Conservation (phyloP, 805 yeast genomes). For the Ogataea philodendri region DNA sequence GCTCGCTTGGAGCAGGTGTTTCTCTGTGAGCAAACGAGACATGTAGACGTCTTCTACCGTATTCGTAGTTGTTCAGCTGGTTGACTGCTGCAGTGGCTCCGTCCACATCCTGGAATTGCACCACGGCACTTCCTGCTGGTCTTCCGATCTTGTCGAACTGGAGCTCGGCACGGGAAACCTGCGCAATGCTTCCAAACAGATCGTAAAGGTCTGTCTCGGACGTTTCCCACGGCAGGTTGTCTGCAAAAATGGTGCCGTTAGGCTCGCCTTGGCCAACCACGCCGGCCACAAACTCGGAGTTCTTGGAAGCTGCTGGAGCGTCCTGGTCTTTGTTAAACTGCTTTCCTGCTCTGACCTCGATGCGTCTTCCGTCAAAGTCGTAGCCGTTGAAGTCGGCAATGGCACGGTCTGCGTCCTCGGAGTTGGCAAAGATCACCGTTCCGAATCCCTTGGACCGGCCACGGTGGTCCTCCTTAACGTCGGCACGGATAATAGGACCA, state of each 20-base stretch:
- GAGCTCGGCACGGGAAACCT: slow-evolving; percentile 72
- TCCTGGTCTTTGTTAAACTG: slow-evolving; percentile 24
- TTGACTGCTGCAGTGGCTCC: slow-evolving; percentile 73
- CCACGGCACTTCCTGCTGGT: slow-evolving; percentile 84
- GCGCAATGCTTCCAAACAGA: slow-evolving; percentile 80
- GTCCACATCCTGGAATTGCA: slow-evolving; percentile 63
- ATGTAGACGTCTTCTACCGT: slow-evolving; percentile 74
- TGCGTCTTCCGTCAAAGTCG: slow-evolving; percentile 68
- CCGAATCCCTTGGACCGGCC: slow-evolving; percentile 89
- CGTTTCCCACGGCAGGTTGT: slow-evolving; percentile 88
- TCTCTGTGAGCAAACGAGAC: slow-evolving; percentile 61
- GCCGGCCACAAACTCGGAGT: slow-evolving; percentile 62
- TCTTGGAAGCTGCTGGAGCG: slow-evolving; percentile 29
- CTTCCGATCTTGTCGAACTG: slow-evolving; percentile 59
- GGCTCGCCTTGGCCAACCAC: slow-evolving; percentile 62
- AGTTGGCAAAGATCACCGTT: slow-evolving; percentile 64
- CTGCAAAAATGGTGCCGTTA: slow-evolving; percentile 61
- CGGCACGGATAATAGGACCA: slow-evolving; percentile 82
- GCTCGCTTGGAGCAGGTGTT: slow-evolving; percentile 3
- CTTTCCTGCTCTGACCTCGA: slow-evolving; percentile 79
- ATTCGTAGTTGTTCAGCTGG: slow-evolving; percentile 74
- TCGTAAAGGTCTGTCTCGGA: slow-evolving; percentile 80
- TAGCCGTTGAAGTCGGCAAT: slow-evolving; percentile 66
- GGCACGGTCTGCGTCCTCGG: slow-evolving; percentile 71
- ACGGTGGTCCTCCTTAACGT: slow-evolving; percentile 59